A percentile compares a stretch with the other conserved stretches of the same genome.
These are phyloP conservation scores for Aschersonia sp. DNA, from an alignment of 2,329 filamentous ascomycete species.

Conservation along the genomic window DNA sequence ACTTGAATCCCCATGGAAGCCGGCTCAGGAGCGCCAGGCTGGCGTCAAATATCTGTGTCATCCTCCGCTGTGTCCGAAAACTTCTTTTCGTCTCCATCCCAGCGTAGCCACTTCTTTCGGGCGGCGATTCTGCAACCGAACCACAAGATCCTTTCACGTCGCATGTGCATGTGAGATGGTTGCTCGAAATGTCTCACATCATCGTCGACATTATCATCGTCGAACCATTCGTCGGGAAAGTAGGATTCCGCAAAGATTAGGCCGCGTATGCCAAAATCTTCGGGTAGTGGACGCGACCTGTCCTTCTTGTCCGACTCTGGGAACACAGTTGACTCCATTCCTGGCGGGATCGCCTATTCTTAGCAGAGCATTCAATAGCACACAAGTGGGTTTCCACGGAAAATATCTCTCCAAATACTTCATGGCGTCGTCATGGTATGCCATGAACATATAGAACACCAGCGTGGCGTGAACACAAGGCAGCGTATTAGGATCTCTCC, in stretches of 20 bases:
- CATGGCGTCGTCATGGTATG: constrained; percentile 5
- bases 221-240: constrained; percentile 45
- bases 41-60: too few relatives aligned
- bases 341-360: constrained; percentile 13
- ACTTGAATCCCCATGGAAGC: too few relatives aligned
- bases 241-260: constrained; percentile 45
- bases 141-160: constrained; percentile 45
- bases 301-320: constrained; percentile 27
- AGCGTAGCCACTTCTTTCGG: constrained; percentile 24
- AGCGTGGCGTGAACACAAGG: constrained; percentile 49
- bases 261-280: constrained; percentile 54
- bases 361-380: constrained; percentile 22
- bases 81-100: constrained; percentile 18
- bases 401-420: constrained; percentile 16
- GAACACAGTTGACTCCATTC: constrained; percentile 29
- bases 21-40: too few relatives aligned
- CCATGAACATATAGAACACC: constrained; percentile 39
- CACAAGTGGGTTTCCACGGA: constrained; percentile 34
- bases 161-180: constrained; percentile 39
- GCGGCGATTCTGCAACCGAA: constrained; percentile 34
- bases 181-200: constrained; percentile 51
- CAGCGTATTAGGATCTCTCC: constrained; percentile 43
- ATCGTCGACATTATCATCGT: constrained; percentile 44
- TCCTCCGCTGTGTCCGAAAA: constrained; percentile 16
- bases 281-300: constrained; percentile 43